Percentiles rank a stretch among this genome's conserved stretches.
Evolutionary conservation across 1,284 basidiomycete genomes (phyloP).

Genomic region (Marasmius tenuissimus): DNA sequence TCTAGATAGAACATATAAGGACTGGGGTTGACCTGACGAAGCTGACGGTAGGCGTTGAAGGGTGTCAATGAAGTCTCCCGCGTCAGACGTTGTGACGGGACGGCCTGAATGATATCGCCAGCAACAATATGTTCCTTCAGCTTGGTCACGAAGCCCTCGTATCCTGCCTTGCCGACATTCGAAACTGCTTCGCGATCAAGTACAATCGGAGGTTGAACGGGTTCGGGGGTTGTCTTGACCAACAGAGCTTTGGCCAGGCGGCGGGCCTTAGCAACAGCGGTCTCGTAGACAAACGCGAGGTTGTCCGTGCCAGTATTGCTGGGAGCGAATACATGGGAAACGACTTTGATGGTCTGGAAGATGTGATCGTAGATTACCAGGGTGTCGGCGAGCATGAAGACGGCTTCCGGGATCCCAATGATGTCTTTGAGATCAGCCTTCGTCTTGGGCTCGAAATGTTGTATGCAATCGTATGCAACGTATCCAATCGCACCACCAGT

Average conservation of each 20-base stretch:
- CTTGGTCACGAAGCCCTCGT: constrained; percentile 89
- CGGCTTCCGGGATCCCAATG: constrained; percentile 87
- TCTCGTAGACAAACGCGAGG: constrained; percentile 79
- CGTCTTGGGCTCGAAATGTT: constrained; percentile 96
- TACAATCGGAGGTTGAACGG: constrained; percentile 66
- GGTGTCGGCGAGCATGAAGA: constrained; percentile 96
- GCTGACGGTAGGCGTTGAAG: constrained; percentile 94
- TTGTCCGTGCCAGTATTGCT: constrained; percentile 60
- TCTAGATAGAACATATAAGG: constrained; percentile 99
- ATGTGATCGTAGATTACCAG: constrained; percentile 97
- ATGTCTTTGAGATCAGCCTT: constrained; percentile 71
- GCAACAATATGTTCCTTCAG: constrained; percentile 94
- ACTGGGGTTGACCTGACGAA: constrained; percentile 94
- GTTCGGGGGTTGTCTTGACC: constrained; percentile 60
- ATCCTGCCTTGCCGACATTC: constrained; percentile 94
- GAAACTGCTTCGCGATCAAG: constrained; percentile 76
- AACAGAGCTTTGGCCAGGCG: constrained; percentile 71
- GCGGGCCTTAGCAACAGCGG: constrained; percentile 78
- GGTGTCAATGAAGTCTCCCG: constrained; percentile 90
- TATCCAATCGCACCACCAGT: constrained; percentile 98
- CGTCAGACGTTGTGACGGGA: constrained; percentile 90
- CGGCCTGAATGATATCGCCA: constrained; percentile 99
- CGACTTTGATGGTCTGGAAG: constrained; percentile 92
- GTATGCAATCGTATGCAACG: constrained; percentile 95
- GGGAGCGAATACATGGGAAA: constrained; percentile 92